These are phyloP conservation scores for Skeletonema potamos DNA, from an alignment of 108 stramenopile species.

Conservation along the genomic window DNA sequence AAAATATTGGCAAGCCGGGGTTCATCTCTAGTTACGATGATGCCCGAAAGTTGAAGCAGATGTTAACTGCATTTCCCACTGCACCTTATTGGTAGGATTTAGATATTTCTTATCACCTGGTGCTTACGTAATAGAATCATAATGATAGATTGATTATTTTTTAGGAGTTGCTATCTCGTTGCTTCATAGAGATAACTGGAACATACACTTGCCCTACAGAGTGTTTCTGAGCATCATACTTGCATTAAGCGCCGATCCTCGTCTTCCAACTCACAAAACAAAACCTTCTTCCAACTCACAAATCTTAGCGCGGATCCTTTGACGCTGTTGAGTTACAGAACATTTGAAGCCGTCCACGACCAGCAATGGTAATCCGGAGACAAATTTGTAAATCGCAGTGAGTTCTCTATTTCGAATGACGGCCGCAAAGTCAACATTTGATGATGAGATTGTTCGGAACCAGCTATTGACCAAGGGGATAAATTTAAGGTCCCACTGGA, in stretches of 20 bases:
- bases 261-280: neutral
- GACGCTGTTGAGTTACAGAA: neutral
- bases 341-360: neutral
- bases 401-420: neutral
- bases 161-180: neutral
- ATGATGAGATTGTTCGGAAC: neutral
- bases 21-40: conserved; percentile 70
- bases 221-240: neutral
- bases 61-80: conserved; percentile 68
- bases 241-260: neutral
- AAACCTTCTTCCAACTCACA: neutral
- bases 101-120: conserved; percentile 4
- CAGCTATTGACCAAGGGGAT: neutral
- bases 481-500: neutral
- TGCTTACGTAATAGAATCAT: neutral
- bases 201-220: no score
- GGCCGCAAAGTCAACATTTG: neutral
- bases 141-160: neutral
- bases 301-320: neutral
- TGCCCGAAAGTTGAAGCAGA: conserved; percentile 74
- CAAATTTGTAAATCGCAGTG: neutral
- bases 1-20: conserved; percentile 59
- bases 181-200: neutral
- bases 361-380: neutral
- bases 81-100: conserved; percentile 68